Base-by-base conservation (phyloP, 345 rosid species). In the Murraya paniculata region DNA sequence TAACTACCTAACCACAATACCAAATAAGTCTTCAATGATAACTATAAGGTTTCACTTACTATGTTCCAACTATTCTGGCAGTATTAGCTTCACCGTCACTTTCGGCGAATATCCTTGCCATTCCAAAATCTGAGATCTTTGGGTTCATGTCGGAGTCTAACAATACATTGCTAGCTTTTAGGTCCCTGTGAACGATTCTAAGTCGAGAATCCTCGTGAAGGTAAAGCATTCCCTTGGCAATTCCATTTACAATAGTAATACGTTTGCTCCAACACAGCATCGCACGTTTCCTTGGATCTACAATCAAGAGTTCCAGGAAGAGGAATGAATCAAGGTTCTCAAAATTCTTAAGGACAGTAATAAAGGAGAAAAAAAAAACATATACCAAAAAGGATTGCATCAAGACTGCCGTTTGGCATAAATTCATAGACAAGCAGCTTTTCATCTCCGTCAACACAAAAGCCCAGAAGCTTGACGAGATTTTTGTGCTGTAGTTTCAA, bases 101-200 rank as follows among this genome's bases (percentile, higher is more conserved):
- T 18, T 77, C 70, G 10, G 78, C 85, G 75, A 87, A 84, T 14
- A 84, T 80, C 35, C 88, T 87, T 25, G 90, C 91, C 77, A 83
- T 82, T 48, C 94, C 94, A 72, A 90, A 90, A 68, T 90, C 94
- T 2, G 90, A 88, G 4, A 90, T 88, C 67, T 88, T 87, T 0
- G 92, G 90, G 68, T 85, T 89, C 90, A 90, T 86, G 4, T 82
- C 83, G 13, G 65, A 35, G 56, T 87, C 92, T 48, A 89, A 64
- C 59, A 89, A 76, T 28, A 90, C 80, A 62, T 89, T 90, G 69
- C 94, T 87, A 38, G 91, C 86, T 72, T 90, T 90, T 28, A 90
- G 84, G 74, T 90, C 91, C 60, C 90, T 84, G 53, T 88, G 93
- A 18, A 87, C 83, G 1, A 90, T 85, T 75, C 86, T 61, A 39